Conservation (phyloP, 208 protist species). For the Angomonas ambiguus region DNA sequence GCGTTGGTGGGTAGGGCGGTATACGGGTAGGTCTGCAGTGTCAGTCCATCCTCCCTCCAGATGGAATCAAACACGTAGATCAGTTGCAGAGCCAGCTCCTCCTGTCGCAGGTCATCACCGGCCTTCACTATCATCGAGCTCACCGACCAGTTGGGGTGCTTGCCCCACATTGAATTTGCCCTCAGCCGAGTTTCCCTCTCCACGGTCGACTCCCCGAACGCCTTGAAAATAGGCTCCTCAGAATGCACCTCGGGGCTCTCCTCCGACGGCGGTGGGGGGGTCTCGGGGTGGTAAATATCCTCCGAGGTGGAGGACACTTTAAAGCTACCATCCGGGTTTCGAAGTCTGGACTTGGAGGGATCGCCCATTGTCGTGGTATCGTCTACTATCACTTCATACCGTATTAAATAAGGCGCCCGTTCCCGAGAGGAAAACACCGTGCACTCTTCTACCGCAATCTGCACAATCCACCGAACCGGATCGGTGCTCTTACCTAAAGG, state of each 20-base stretch:
- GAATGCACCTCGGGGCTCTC: not conserved
- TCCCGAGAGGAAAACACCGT: slow-evolving; percentile 86
- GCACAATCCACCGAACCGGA: slow-evolving; percentile 79
- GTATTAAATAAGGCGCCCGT: slow-evolving; percentile 77
- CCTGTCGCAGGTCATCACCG: slow-evolving; percentile 91
- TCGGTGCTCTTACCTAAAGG: slow-evolving; percentile 59
- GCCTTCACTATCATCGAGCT: slow-evolving; percentile 88
- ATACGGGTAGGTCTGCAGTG: slow-evolving; percentile 76
- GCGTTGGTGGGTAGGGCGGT: slow-evolving; percentile 61
- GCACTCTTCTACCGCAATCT: slow-evolving; percentile 84
- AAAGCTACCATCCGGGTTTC: slow-evolving; percentile 58
- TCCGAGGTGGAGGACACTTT: slow-evolving; percentile 39
- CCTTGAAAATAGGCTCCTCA: slow-evolving; percentile 28
- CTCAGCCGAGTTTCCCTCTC: slow-evolving; percentile 52
- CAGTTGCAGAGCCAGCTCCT: slow-evolving; percentile 91
- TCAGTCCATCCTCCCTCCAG: slow-evolving; percentile 82
- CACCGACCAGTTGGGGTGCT: slow-evolving; percentile 83
- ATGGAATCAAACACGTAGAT: slow-evolving; percentile 81
- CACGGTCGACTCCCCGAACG: slow-evolving; percentile 63
- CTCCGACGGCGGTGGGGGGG: not conserved
- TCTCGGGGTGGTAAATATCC: slow-evolving; percentile 30
- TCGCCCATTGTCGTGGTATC: slow-evolving; percentile 75
- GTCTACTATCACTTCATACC: slow-evolving; percentile 87
- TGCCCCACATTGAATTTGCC: slow-evolving; percentile 62
- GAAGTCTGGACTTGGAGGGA: slow-evolving; percentile 57